Base-by-base conservation (phyloP, 2,329 filamentous ascomycete species). In the Aspergillus amoenus region DNA sequence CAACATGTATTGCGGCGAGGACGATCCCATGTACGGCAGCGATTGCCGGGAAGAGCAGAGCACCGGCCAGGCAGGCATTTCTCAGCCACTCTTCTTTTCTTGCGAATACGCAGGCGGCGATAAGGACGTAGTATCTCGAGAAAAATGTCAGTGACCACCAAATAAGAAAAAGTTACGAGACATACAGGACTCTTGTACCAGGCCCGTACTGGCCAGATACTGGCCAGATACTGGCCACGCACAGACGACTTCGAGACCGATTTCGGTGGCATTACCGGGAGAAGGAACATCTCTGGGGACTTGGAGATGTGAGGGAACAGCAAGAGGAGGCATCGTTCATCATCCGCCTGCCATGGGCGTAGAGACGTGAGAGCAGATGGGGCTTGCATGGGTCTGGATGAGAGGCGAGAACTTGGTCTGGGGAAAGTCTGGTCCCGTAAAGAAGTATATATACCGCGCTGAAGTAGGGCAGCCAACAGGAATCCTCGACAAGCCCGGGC, bases 11-110 rank as follows among this genome's bases (percentile, higher is more conserved):
- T 3, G 43, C 15, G 5, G 51, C 51, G 11, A 53, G 51, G 15
- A 53, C 43, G 9, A 53, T 53, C 8, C 51, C 51, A 15, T 53
- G 51, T 2, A 53, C 4, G 11, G 51, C 51, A 12, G 51, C 51
- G n/a, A 53, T 47, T 7, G 51, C 51, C 5, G 51, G 51, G 22
- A 53, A 53, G 1, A 53, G n/a, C 43, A 53, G 12, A 11, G 51
- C 51, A 22, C 42, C 51, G 3, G 51, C 51, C n/a, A 53, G 22
- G 11, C 51, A 53, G 21, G 51, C 51, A 41, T 47, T 53, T 30
- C 51, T 53, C 21, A 53, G 32, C 51, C 51, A 53, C 32, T 53
- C 51, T n/a, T 53, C 51, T 17, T 53, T 53, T 2, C 42, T 30
- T 13, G 51, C 51, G 17, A 53, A 53, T 5, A 53, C 42, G n/a